Conservation (phyloP, 2,329 filamentous ascomycete species). For the Fusarium austroafricanum region DNA sequence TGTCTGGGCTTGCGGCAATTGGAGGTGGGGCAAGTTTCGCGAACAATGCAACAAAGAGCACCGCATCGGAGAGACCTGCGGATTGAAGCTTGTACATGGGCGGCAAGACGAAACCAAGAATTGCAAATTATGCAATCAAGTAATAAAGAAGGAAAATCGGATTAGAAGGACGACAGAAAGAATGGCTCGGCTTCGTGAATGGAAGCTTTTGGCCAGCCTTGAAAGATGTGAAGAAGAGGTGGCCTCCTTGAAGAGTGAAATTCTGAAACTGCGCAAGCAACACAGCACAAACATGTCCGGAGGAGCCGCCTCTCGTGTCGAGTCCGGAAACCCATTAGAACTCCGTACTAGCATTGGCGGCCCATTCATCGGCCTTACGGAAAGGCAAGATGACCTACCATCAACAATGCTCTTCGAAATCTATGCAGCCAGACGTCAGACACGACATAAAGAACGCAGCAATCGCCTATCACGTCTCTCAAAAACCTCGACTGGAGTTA, state of each 20-base stretch:
- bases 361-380: neutral
- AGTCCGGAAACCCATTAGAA: neutral
- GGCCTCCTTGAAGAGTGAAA: neutral
- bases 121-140: neutral
- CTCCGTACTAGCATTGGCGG: neutral
- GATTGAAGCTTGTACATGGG: conserved; percentile 65
- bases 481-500: neutral
- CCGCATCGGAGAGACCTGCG: conserved; percentile 69
- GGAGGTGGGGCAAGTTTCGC: no score
- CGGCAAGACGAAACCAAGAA: neutral
- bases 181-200: conserved; percentile 5
- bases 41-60: conserved; percentile 82
- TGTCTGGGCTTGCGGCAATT: no score
- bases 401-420: neutral
- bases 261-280: neutral
- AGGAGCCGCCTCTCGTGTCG: neutral
- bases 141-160: neutral
- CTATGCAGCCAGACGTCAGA: neutral
- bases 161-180: conserved; percentile 8
- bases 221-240: neutral
- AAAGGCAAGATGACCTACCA: neutral
- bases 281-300: neutral
- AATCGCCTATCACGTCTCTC: neutral
- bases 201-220: neutral
- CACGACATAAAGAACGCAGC: neutral